Evolutionary conservation across 176 grass and related monocot species (phyloP), one percentile per base, ranked within the genome.

Genomic region (Triticum urartu): DNA sequence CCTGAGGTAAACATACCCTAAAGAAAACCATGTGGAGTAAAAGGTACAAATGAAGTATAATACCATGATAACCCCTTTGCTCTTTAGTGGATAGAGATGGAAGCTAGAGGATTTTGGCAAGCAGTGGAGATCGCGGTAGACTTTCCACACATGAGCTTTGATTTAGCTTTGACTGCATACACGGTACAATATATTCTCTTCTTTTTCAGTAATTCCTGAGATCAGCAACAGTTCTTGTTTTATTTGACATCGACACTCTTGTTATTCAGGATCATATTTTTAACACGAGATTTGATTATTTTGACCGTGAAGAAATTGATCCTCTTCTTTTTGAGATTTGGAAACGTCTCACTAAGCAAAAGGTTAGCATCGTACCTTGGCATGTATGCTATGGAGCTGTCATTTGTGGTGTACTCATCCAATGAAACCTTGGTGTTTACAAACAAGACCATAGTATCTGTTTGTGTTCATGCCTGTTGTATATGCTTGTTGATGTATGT

Each of bases 131-230:
- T 82, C 22, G 79, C 61, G 6, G 47, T 38, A 68, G 22, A 15
- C 7, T 82, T 82, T 39, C 65, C 11, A 5, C 47, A 43, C 66
- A 82, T 88, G 32, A 52, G 34, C 75, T 3, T 1, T 25, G 9
- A 15, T 77, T 68, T 87, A 68, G 79, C 70, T 77, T 77, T 24
- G 12, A 72, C 69, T 72, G 69, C 69, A 24, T 72, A 72, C 10
- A n/a, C 5, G 47, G 45, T 54, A 33, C 69, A 73, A 45, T 73
- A 73, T 47, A 11, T 45, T 43, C 10, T 45, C 11, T n/a, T 72
- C 13, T 13, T 6, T 45, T 45, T 35, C 17, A 68, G 66, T 68
- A 68, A 35, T 68, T 68, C 17, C 18, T 68, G 32, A 35, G 30
- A 34, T 36, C 66, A 36, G 66, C 66, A 68, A 9, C 18, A 0